Base-by-base conservation (phyloP, 768 basidiomycete species). In the Suillus subaureus region DNA sequence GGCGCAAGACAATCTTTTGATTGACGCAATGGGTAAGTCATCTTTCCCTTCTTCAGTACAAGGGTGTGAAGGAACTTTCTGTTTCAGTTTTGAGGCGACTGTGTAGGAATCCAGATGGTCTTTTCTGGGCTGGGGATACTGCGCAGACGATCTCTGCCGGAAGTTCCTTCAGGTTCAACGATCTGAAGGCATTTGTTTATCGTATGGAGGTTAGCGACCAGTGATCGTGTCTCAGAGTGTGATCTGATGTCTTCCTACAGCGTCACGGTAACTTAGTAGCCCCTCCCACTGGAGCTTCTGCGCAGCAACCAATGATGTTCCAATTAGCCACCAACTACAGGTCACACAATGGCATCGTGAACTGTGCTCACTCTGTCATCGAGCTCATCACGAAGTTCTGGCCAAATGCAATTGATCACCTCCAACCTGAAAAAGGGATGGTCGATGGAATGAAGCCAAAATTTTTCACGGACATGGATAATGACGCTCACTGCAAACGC, bases 81-180 rank as follows among this genome's bases (percentile, higher is more conserved):
- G 11, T 9, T 21, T 2, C 28, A 92, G 91, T 92, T 4, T 74
- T 92, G 49, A 78, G 89, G 31, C 78, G 79, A 0, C 71, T 92
- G 21, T 91, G 89, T 65, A 74, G 74, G 13, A 91, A 91, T 69
- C 80, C 85, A 0, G 77, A 89, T 61, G 90, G 91, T 0, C 75
- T 91, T 21, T 89, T 92, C 68, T 92, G 89, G 89, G 91, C 90
- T 2, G 91, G 92, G 0, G 91, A 93, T 70, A 92, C 91, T 0
- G 90, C 91, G 0, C 91, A 93, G 68, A 89, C 90, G 0, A 92
- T 93, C 47, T 87, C 89, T 0, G 83, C 84, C 0, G 91, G 91
- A 2, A 90, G 88, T 66, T 83, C 89, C 0, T 93, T 93, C 69
- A 78, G 87, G 8, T 93, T 93, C 71, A 78, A 89, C 61, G 89